Evolutionary conservation across 345 rosid species (phyloP).

Genomic region (Rhodomyrtus tomentosa): DNA sequence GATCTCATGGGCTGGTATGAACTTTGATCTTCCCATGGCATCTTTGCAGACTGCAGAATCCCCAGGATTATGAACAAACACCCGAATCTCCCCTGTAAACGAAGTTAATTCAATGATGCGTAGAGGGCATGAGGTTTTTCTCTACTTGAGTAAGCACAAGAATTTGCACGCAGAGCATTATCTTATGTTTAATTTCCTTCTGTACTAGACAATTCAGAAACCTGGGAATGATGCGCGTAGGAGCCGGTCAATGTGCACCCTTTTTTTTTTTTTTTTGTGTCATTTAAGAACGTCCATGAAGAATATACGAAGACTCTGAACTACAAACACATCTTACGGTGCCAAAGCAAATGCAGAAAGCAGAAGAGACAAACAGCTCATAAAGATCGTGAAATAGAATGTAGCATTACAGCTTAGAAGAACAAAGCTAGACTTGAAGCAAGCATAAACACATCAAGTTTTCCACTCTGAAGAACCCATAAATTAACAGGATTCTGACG

Average conservation of each 20-base stretch:
- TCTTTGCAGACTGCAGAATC: background rate
- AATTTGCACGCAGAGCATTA: background rate
- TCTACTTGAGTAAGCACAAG: background rate
- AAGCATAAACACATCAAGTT: background rate
- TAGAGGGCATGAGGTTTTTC: background rate
- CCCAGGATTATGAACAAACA: background rate
- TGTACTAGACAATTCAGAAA: background rate
- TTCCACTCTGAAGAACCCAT: background rate
- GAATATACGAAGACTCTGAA: background rate
- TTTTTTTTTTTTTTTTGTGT: background rate
- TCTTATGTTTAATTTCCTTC: background rate
- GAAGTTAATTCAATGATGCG: background rate
- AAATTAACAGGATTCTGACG: background rate
- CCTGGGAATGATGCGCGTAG: background rate
- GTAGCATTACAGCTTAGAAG: background rate
- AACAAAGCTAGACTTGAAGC: background rate
- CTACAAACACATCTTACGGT: background rate
- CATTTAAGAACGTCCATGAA: background rate
- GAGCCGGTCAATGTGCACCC: background rate
- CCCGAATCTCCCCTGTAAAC: background rate
- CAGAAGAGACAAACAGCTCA: background rate
- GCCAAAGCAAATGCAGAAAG: background rate
- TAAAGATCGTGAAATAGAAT: background rate
- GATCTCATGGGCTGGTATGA: background rate
- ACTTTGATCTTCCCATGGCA: background rate